These are phyloP conservation scores for Sugiyamaella marilandica DNA, from an alignment of 805 yeast species.

Conservation along the genomic window DNA sequence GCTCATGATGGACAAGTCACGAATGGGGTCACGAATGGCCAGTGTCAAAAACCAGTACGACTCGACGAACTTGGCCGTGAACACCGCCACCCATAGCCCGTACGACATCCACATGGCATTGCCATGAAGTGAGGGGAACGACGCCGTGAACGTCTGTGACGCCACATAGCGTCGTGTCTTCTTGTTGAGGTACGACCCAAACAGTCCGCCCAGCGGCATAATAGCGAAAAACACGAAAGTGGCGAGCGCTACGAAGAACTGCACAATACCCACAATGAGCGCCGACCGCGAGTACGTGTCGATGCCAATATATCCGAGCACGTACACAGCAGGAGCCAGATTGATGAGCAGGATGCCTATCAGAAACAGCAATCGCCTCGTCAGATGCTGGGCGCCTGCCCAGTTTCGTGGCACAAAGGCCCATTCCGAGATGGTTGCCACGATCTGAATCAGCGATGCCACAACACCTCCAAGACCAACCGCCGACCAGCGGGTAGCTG, in stretches of 20 bases:
- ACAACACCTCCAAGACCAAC: conserved; percentile 89
- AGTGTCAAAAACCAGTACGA: conserved; percentile 88
- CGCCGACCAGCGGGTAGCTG: conserved; percentile 90
- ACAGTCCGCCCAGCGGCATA: conserved; percentile 96
- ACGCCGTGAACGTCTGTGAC: conserved; percentile 93
- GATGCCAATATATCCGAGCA: conserved; percentile 47
- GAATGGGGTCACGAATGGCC: conserved; percentile 90
- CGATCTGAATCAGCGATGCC: conserved; percentile 73
- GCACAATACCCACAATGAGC: conserved; percentile 47
- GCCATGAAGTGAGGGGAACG: conserved; percentile 74
- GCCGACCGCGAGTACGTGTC: conserved; percentile 33
- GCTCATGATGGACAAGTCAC: conserved; percentile 73
- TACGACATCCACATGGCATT: conserved; percentile 96
- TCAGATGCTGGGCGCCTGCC: conserved; percentile 98
- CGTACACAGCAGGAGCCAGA: conserved; percentile 80
- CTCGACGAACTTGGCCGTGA: conserved; percentile 82
- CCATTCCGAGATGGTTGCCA: conserved; percentile 92
- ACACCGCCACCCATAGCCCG: conserved; percentile 83
- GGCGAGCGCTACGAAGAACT: conserved; percentile 81
- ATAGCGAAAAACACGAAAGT: conserved; percentile 82
- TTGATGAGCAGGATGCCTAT: conserved; percentile 61
- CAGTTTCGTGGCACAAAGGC: conserved; percentile 93
- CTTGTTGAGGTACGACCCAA: conserved; percentile 87
- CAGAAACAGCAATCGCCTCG: conserved; percentile 80
- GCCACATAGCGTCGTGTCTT: conserved; percentile 50